Evolutionary conservation across 1,139 yeast genomes (phyloP).

Genomic region (Saccharomycopsis hybrid): DNA sequence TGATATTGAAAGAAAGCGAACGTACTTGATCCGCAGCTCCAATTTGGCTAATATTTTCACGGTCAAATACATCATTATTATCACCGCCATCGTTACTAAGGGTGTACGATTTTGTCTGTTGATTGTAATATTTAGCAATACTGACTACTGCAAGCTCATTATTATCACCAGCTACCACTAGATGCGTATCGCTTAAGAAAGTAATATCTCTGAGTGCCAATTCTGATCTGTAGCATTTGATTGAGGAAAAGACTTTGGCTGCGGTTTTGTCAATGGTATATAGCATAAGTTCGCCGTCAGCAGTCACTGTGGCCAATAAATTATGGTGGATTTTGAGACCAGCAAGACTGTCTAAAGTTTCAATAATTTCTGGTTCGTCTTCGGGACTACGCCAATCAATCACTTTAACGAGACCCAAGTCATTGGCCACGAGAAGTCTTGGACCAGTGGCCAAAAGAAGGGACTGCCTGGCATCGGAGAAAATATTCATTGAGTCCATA

Average conservation of each 20-base stretch:
- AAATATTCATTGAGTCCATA: constrained; percentile 10
- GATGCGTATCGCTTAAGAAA: constrained; percentile 8
- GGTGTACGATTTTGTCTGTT: background rate
- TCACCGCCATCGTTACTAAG: background rate
- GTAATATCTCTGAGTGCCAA: constrained; percentile 17
- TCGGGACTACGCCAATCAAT: constrained; percentile 6
- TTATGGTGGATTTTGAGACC: constrained; percentile 13
- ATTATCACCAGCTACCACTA: constrained; percentile 17
- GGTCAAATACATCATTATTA: background rate
- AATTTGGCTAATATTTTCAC: constrained; percentile 2
- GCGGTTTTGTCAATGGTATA: constrained; percentile 4
- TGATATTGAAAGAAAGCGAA: constrained; percentile 6
- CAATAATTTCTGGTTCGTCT: constrained; percentile 20
- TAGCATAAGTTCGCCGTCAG: constrained; percentile 16
- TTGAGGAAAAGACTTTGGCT: background rate
- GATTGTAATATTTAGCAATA: constrained; percentile 1
- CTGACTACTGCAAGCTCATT: constrained; percentile 9
- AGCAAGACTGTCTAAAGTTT: constrained; percentile 13
- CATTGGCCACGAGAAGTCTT: constrained; percentile 13
- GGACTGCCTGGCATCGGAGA: constrained; percentile 8
- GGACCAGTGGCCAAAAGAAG: constrained; percentile 2
- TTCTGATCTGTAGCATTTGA: constrained; percentile 14
- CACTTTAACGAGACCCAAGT: constrained; percentile 18
- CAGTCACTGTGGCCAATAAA: constrained; percentile 13
- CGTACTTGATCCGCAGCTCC: constrained; percentile 15